A percentile compares a stretch with the other conserved stretches of the same genome.
These are phyloP conservation scores for Fraxinus ornus DNA, from an alignment of 305 asterid species.

Conservation along the genomic window DNA sequence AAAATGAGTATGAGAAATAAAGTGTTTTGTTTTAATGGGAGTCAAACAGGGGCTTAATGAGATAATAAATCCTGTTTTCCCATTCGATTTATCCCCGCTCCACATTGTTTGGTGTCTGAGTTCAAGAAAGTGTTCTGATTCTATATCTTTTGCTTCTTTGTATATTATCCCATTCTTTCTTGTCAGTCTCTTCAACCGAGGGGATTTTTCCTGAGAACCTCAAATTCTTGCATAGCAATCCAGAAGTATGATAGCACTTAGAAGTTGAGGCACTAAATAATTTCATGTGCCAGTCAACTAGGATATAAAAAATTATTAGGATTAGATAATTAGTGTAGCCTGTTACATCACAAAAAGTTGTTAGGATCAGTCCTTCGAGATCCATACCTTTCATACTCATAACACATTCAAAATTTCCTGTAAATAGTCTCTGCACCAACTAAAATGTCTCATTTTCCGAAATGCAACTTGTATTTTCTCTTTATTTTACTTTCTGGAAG, in stretches of 20 bases:
- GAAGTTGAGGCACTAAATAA: constrained; percentile 2
- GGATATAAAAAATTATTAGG: background rate
- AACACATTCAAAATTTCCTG: background rate
- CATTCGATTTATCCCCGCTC: background rate
- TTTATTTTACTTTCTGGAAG: constrained; percentile 4
- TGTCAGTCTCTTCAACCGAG: constrained; percentile 8
- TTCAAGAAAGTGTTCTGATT: background rate
- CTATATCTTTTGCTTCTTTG: background rate
- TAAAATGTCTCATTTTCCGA: constrained; percentile 1
- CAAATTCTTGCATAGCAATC: constrained; percentile 1
- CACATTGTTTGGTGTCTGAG: background rate
- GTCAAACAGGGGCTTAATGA: background rate
- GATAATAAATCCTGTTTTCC: background rate
- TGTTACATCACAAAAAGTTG: background rate
- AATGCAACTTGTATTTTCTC: constrained; percentile 17
- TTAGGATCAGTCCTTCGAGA: background rate
- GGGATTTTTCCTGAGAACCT: background rate
- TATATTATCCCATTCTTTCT: constrained; percentile 3
- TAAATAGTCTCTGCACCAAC: background rate
- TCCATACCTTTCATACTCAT: background rate
- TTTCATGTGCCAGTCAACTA: background rate
- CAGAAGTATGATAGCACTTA: background rate
- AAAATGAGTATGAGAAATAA: background rate
- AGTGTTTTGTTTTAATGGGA: background rate
- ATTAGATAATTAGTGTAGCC: background rate